Evolutionary conservation across 305 asterid genomes (phyloP).

Genomic region (Solanum aculeatissimum): DNA sequence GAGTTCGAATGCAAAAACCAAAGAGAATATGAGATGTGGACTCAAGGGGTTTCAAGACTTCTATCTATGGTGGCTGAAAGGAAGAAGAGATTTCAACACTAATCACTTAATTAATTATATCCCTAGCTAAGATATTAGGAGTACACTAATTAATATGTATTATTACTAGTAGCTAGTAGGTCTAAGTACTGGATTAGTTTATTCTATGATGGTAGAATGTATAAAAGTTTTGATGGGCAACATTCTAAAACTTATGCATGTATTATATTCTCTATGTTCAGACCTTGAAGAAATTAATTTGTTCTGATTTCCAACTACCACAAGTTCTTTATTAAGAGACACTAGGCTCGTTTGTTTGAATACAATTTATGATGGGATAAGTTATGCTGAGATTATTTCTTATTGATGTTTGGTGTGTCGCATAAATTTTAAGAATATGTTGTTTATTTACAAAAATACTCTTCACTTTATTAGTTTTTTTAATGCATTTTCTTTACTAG

Average conservation of each 20-base stretch:
- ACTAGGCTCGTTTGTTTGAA: too few species aligned
- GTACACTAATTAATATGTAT: neutral
- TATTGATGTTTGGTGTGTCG: too few species aligned
- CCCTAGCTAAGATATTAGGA: neutral
- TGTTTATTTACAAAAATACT: too few species aligned
- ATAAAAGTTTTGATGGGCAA: neutral
- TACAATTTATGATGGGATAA: too few species aligned
- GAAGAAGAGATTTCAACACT: slow-evolving; percentile 38
- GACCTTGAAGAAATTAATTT: neutral
- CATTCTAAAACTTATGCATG: neutral
- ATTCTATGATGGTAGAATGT: neutral
- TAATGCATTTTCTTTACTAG: too few species aligned
- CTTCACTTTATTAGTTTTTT: too few species aligned
- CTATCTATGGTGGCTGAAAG: slow-evolving; percentile 69
- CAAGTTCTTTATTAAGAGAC: neutral
- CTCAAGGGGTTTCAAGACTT: slow-evolving; percentile 93
- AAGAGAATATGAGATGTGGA: slow-evolving; percentile 94
- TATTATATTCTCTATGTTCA: neutral
- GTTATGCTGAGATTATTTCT: too few species aligned
- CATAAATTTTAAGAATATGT: too few species aligned
- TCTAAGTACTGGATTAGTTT: neutral
- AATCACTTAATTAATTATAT: neutral
- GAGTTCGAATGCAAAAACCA: slow-evolving; percentile 89
- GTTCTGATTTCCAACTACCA: neutral
- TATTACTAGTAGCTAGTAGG: neutral